Conservation (phyloP, 106 monocot genomes). For the Acorus calamus region DNA sequence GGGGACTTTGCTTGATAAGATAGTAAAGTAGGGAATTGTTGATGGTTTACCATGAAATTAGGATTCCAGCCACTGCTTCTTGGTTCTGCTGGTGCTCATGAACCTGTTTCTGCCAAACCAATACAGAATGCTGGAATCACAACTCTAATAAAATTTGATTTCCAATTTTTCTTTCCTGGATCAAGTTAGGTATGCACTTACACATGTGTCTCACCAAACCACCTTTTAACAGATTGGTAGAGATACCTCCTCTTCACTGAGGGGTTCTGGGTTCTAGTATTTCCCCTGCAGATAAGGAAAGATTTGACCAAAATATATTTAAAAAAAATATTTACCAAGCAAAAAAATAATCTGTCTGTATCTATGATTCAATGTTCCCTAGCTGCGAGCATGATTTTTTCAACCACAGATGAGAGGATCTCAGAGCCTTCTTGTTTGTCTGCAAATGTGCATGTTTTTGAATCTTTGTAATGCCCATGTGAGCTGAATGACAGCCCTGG, state of each 20-base stretch:
- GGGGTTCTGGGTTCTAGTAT: too few relatives aligned
- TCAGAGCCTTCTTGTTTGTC: constrained; percentile 36
- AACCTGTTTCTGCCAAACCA: constrained; percentile 40
- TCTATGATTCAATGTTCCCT: constrained; percentile 38
- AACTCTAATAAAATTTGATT: not conserved
- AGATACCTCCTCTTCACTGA: too few relatives aligned
- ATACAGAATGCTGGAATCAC: too few relatives aligned
- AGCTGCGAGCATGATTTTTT: constrained; percentile 29
- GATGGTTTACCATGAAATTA: constrained; percentile 51
- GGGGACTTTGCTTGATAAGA: too few relatives aligned
- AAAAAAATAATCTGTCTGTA: constrained; percentile 4
- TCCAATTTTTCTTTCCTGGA: not conserved
- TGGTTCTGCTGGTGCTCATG: constrained; percentile 33
- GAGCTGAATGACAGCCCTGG: constrained; percentile 39
- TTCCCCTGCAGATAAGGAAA: too few relatives aligned
- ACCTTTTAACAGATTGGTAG: too few relatives aligned
- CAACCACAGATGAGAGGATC: constrained; percentile 32
- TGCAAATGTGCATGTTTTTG: constrained; percentile 29
- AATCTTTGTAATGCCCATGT: constrained; percentile 30
- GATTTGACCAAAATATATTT: too few relatives aligned
- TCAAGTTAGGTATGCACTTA: constrained; percentile 14
- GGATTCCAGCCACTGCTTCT: constrained; percentile 70
- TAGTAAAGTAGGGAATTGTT: too few relatives aligned
- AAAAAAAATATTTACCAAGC: too few relatives aligned
- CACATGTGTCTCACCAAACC: constrained; percentile 2